Evolutionary conservation across 139 green algal species (phyloP), one percentile per base, ranked within the genome.

Genomic region (Haematococcus sp.): DNA sequence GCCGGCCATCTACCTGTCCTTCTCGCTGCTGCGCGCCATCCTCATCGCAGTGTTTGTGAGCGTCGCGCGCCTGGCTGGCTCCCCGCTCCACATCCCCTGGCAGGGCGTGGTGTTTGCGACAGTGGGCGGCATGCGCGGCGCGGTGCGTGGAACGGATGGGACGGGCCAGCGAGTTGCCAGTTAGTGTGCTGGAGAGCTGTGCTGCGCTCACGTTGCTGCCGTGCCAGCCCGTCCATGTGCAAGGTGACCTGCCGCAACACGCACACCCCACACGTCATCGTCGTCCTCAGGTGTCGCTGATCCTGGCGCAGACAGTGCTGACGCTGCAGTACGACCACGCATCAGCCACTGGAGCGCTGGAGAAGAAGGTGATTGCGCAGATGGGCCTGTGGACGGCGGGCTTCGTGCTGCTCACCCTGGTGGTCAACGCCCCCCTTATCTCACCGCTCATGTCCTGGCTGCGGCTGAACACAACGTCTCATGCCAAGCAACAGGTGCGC

Each of bases 371-470:
- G 15, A 71, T 56, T 32, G 70, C 80, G 15, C 63, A 86, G 71
- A 87, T 85, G 76, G 81, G 86, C n/a, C 76, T 96, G 58, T 97
- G 88, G 90, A 90, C 89, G 0, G 75, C 84, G 5, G 83, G 86
- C 25, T 92, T 95, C 63, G 88, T 95, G 80, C 67, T 96, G 64
- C 84, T 97, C 63, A 96, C 89, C 4, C 81, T 97, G 35, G n/a
- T 93, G 13, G 85, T 97, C 61, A 96, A 97, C 71, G 91, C 82
- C 3, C 86, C 92, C 9, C 56, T 91, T 43, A 81, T 94, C n/a
- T 73, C 71, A 3, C 78, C 71, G 2, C 73, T 93, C 1, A 82
- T 94, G 60, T 46, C 30, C 0, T 28, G 73, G 60, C 85, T 87
- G 15, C 55, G 66, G 2, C 83, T 92, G 33, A 84, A 85, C 76